phyloP scores from a whole-genome alignment of 148 eudicot species.

The Rhododendron simsii region DNA sequence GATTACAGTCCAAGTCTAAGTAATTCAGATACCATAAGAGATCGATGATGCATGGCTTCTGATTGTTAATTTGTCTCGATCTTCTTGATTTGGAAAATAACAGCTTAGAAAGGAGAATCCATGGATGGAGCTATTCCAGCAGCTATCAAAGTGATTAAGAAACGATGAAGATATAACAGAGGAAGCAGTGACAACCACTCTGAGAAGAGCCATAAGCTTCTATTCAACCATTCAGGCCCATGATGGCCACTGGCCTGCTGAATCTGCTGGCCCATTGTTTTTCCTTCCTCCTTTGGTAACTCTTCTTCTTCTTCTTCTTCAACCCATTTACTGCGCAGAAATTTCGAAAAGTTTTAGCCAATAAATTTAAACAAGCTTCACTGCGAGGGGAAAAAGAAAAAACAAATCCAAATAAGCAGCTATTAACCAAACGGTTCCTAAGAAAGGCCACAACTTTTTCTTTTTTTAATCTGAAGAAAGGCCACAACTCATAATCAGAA shows the following conservation, averaged over 20 bases:
- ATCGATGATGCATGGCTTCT: not conserved
- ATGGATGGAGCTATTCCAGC: not conserved
- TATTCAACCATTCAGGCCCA: conserved; percentile 52
- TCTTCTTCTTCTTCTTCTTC: not conserved
- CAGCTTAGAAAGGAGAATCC: conserved; percentile 43
- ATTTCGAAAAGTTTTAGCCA: not conserved
- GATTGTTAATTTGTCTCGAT: not conserved
- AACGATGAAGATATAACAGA: conserved; percentile 22
- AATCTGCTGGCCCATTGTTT: conserved; percentile 51
- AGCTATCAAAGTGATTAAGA: conserved; percentile 27
- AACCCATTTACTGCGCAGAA: not conserved
- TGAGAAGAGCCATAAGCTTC: conserved; percentile 34
- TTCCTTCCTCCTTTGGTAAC: conserved; percentile 51
- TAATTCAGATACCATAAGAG: not conserved
- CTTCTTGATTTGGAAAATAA: not conserved
- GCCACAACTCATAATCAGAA: not conserved
- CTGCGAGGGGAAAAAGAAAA: not conserved
- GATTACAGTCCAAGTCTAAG: not conserved
- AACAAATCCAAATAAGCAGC: too few species aligned
- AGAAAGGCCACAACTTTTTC: not conserved
- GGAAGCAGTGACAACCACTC: conserved; percentile 33
- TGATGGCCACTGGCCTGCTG: conserved; percentile 72
- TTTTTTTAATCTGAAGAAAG: too few species aligned
- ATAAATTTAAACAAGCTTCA: not conserved
- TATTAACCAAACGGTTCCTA: not conserved